These are phyloP conservation scores for Hymenoscyphus repandus DNA, from an alignment of 2,329 filamentous ascomycete genomes.

Conservation along the genomic window DNA sequence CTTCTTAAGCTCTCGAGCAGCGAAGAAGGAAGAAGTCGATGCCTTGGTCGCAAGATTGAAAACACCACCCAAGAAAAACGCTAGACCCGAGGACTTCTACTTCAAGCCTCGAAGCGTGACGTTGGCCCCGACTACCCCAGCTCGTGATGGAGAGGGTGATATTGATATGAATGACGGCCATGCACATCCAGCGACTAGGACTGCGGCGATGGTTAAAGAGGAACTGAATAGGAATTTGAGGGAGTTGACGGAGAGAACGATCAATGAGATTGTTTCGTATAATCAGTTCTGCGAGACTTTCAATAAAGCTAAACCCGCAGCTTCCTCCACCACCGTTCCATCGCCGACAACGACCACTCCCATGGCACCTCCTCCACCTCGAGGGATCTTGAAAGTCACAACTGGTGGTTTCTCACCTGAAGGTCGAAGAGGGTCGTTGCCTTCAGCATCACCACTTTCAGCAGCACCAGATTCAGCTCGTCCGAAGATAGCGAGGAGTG, in stretches of 20 bases:
- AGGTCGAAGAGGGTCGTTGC: too few relatives aligned
- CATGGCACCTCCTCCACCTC: too few relatives aligned
- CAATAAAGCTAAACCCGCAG: too few relatives aligned
- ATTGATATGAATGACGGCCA: constrained; percentile 11
- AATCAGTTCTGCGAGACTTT: too few relatives aligned
- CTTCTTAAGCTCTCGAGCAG: neutral
- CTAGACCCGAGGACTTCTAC: constrained; percentile 15
- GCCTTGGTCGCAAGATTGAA: neutral
- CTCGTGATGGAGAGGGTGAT: constrained; percentile 8
- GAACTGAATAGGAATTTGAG: constrained; percentile 8
- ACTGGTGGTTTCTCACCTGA: too few relatives aligned
- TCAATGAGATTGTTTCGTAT: neutral
- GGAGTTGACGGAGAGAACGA: constrained; percentile 11
- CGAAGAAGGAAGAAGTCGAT: constrained; percentile 25
- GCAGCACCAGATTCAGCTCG: too few relatives aligned
- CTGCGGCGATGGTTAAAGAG: constrained; percentile 7
- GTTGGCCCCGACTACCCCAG: neutral
- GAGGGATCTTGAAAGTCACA: too few relatives aligned
- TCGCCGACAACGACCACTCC: too few relatives aligned
- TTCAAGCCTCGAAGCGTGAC: constrained; percentile 1
- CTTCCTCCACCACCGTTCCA: too few relatives aligned
- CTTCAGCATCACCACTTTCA: too few relatives aligned
- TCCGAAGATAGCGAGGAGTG: too few relatives aligned
- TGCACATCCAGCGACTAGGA: neutral
- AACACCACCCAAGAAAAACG: constrained; percentile 31